These are phyloP conservation scores for Scalesia atractyloides DNA, from an alignment of 129 eudicot species.

Conservation along the genomic window DNA sequence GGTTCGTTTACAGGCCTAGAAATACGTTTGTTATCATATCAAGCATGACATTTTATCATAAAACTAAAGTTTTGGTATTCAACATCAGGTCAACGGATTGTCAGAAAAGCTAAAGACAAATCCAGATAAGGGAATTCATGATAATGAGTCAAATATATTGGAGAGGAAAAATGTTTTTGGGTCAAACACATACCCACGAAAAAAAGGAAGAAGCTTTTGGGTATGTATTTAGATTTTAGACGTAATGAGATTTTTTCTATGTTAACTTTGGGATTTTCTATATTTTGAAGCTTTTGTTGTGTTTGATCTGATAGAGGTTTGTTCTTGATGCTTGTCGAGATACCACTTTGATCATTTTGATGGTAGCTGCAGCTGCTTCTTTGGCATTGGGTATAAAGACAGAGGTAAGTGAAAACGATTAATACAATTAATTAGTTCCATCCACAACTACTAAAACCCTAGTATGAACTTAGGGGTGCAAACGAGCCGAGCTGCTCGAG, in stretches of 20 bases:
- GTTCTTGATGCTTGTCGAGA: constrained; percentile 91
- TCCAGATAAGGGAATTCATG: constrained; percentile 73
- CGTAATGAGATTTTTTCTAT: neutral
- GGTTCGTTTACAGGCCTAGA: neutral
- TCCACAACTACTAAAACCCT: constrained; percentile 2
- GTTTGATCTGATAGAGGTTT: constrained; percentile 54
- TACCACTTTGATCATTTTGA: constrained; percentile 84
- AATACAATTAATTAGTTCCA: constrained; percentile 6
- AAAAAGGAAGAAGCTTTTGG: constrained; percentile 91
- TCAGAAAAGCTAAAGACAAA: constrained; percentile 67
- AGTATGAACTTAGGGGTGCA: neutral
- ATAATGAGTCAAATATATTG: constrained; percentile 59
- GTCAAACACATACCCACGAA: constrained; percentile 88
- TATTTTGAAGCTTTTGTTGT: constrained; percentile 2
- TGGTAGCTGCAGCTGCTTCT: constrained; percentile 99
- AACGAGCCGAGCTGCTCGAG: too few species aligned
- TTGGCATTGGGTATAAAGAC: constrained; percentile 91
- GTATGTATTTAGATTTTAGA: constrained; percentile 33
- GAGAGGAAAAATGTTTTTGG: constrained; percentile 69
- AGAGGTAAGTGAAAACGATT: constrained; percentile 57
- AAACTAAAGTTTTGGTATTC: constrained; percentile 7
- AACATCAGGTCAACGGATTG: constrained; percentile 66
- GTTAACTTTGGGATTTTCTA: constrained; percentile 5
- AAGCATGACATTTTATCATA: constrained; percentile 3
- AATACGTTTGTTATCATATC: neutral